Conservation (phyloP, 345 rosid species). For the Tarenaya hassleriana region DNA sequence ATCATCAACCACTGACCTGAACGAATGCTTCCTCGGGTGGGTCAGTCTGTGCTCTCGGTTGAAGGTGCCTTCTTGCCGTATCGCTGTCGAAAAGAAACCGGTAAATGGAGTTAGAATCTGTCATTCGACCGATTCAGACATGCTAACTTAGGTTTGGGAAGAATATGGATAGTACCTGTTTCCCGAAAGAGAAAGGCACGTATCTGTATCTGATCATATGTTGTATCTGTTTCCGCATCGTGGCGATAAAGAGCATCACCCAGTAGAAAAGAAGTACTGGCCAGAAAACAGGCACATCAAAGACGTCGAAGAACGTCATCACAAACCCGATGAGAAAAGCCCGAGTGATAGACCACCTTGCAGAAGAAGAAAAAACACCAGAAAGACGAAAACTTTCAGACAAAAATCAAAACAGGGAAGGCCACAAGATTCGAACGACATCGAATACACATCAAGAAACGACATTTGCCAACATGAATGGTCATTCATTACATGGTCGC, state of each 20-base stretch:
- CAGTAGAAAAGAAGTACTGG: conserved; percentile 80
- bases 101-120: conserved; percentile 11
- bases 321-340: conserved; percentile 58
- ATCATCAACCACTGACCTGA: no score
- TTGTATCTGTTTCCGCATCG: conserved; percentile 73
- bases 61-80: conserved; percentile 57
- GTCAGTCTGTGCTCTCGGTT: conserved; percentile 36
- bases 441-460: conserved; percentile 11
- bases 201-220: conserved; percentile 96
- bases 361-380: conserved; percentile 13
- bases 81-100: conserved; percentile 33
- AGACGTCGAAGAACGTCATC: conserved; percentile 53
- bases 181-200: conserved; percentile 85
- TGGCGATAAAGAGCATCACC: conserved; percentile 48
- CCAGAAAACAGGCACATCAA: conserved; percentile 84
- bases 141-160: neutral
- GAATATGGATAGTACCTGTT: conserved; percentile 42
- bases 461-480: neutral
- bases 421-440: neutral
- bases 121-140: neutral
- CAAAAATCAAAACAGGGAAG: neutral
- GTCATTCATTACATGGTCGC: neutral
- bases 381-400: neutral
- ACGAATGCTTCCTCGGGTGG: no score
- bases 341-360: conserved; percentile 51